phyloP scores from a whole-genome alignment of 495 filamentous ascomycete species.

The Neurospora tetraspora region DNA sequence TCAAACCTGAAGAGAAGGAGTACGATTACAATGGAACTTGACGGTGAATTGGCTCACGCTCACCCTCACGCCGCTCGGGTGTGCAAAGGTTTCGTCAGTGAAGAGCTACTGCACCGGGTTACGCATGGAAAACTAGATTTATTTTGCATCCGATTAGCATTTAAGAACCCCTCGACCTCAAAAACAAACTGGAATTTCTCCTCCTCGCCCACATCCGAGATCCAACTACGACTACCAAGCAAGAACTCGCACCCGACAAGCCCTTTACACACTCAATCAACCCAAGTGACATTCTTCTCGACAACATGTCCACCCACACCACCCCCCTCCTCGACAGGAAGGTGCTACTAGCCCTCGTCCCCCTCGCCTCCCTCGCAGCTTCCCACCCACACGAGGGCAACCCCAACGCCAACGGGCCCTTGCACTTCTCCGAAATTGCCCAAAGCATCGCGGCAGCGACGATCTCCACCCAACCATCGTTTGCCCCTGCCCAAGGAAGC shows the following conservation, averaged over 20 bases:
- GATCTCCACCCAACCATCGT: neutral
- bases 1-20: neutral
- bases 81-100: neutral
- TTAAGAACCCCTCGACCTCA: neutral
- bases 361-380: neutral
- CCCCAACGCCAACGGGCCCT: neutral
- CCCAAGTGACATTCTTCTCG: neutral
- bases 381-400: neutral
- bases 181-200: too few relatives aligned
- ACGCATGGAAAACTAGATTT: neutral
- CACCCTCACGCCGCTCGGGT: neutral
- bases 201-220: neutral
- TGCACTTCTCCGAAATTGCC: neutral
- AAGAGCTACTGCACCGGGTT: too few relatives aligned
- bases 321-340: neutral
- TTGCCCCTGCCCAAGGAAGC: neutral
- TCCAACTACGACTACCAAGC: neutral
- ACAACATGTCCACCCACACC: neutral
- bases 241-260: neutral
- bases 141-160: neutral
- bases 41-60: neutral
- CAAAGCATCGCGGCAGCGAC: neutral
- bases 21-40: neutral
- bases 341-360: neutral
- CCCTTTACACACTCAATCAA: neutral